These are phyloP conservation scores for Solanum appendiculatum DNA, from an alignment of 257 asterid genomes.

Conservation along the genomic window DNA sequence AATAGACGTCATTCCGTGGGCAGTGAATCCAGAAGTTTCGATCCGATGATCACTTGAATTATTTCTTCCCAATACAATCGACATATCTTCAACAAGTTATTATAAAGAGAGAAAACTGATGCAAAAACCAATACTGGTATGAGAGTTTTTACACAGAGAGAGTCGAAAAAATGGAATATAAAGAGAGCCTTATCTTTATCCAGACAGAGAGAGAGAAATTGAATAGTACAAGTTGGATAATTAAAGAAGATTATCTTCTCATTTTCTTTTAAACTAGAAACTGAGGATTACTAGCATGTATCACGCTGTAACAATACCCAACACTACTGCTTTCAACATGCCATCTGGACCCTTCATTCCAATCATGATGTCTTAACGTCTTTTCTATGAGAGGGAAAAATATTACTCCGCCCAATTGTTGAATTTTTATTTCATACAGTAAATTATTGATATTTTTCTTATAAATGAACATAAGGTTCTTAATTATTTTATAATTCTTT, in stretches of 20 bases:
- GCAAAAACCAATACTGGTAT: not conserved
- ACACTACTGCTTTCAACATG: not conserved
- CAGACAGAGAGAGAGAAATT: constrained; percentile 13
- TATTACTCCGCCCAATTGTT: too few species aligned
- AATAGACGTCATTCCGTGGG: constrained; percentile 11
- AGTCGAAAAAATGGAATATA: not conserved
- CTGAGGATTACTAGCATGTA: not conserved
- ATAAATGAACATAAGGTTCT: too few species aligned
- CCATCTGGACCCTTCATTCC: not conserved
- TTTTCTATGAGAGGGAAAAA: not conserved
- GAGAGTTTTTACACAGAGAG: not conserved
- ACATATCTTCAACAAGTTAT: constrained; percentile 8
- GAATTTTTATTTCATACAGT: too few species aligned
- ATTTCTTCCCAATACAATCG: constrained; percentile 35
- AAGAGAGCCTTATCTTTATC: constrained; percentile 52
- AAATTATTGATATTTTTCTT: too few species aligned
- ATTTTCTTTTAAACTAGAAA: not conserved
- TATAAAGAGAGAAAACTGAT: not conserved
- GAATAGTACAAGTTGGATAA: constrained; percentile 35
- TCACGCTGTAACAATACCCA: not conserved
- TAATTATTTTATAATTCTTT: too few species aligned
- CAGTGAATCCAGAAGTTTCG: constrained; percentile 18
- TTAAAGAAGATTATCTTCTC: constrained; percentile 34
- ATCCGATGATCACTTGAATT: constrained; percentile 25
- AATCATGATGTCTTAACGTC: not conserved